Evolutionary conservation across 192 early-diverging fungal species (phyloP), one percentile per base, ranked within the genome.

Genomic region (Backusella liffmaniae): DNA sequence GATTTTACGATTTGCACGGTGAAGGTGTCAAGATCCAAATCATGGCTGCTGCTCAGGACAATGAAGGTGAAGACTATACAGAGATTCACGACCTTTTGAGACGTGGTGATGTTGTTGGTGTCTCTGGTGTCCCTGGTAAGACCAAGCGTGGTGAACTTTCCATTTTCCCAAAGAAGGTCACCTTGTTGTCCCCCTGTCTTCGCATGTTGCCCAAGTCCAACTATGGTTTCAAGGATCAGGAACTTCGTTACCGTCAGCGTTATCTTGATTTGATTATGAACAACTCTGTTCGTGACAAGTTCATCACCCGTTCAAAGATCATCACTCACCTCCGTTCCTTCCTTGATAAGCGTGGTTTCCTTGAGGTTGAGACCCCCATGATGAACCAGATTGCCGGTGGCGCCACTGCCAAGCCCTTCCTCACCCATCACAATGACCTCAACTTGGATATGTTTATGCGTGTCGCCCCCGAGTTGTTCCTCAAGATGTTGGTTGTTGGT

Each of bases 361-460:
- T 99, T 68, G 98, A 99, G 87, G 98, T 99, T 66, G 98, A 99
- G 83, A 99, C 98, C n/a, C 98, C 98, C 39, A 98, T 98, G 96
- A 98, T 99, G 96, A 97, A 97, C 90, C 93, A 94, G 93, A 96
- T 98, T 87, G 93, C 94, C 15, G 94, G 94, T 80, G 97, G 98
- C 72, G 97, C 98, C 66, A 97, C 97, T n/a, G 98, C 98, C 77
- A 98, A 97, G 88, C 98, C 98, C 26, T 99, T 99, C 84, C 85
- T 97, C 76, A 99, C 98, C 37, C 97, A 98, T 84, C 98, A 99
- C 91, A 99, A 99, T 85, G 97, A 99, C 80, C 91, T 99, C 67
- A 98, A 98, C 87, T 89, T 97, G 70, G 97, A 99, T 77, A 88
- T 99, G 80, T 98, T 96, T 82, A 97, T 99, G 96, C 96, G 98